Conservation (phyloP, 371 early-diverging fungal species). For the Parasitella parasitica region DNA sequence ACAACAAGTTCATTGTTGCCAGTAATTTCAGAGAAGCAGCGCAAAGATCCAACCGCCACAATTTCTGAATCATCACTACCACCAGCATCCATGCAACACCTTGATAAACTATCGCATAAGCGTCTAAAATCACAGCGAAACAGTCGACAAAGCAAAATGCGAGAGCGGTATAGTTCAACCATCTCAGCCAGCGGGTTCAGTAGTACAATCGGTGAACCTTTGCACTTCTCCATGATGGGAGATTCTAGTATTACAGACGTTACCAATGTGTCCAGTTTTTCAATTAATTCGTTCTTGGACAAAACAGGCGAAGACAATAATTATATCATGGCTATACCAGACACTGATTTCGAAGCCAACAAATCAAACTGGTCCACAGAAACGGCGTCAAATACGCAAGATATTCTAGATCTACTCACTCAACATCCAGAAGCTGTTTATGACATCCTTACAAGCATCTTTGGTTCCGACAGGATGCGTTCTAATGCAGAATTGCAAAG, state of each 20-base stretch:
- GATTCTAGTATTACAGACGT: constrained; percentile 24
- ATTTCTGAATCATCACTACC: too few relatives aligned
- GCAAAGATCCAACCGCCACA: neutral
- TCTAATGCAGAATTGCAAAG: constrained; percentile 19
- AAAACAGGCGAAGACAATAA: constrained; percentile 13
- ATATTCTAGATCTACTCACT: constrained; percentile 11
- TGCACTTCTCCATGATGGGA: constrained; percentile 18
- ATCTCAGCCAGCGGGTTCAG: constrained; percentile 16
- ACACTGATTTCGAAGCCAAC: constrained; percentile 1
- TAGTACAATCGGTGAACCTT: constrained; percentile 5
- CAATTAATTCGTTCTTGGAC: constrained; percentile 18
- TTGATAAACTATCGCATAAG: constrained; percentile 1
- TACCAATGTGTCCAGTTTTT: constrained; percentile 21
- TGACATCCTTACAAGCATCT: constrained; percentile 16
- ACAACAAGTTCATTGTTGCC: neutral
- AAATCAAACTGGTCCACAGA: neutral
- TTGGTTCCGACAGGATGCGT: constrained; percentile 7
- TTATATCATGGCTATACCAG: constrained; percentile 20
- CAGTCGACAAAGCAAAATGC: neutral
- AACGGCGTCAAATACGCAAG: neutral
- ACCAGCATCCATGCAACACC: neutral
- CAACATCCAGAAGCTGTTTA: constrained; percentile 4
- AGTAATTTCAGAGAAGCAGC: constrained; percentile 5
- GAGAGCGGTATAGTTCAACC: constrained; percentile 10
- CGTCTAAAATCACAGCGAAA: constrained; percentile 1